These are phyloP conservation scores for Nectriaceae sp. DNA, from an alignment of 2,329 filamentous ascomycete species.

Conservation along the genomic window DNA sequence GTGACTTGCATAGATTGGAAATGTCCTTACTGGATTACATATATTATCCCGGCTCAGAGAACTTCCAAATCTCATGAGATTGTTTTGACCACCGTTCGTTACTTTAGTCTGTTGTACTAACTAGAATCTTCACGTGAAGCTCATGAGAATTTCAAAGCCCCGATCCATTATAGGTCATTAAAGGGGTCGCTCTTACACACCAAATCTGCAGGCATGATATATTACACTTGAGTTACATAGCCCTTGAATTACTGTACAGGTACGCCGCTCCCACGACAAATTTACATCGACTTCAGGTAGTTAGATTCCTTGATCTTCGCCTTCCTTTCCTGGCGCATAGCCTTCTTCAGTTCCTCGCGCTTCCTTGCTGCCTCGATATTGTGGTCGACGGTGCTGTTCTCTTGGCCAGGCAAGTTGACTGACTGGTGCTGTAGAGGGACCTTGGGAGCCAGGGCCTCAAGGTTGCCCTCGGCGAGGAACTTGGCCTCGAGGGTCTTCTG, in stretches of 20 bases:
- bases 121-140: too few relatives aligned
- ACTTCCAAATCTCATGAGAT: neutral
- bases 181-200: too few relatives aligned
- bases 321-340: conserved; percentile 74
- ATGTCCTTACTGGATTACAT: conserved; percentile 13
- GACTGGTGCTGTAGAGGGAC: conserved; percentile 77
- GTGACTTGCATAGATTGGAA: conserved; percentile 19
- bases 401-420: conserved; percentile 66
- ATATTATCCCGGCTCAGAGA: neutral
- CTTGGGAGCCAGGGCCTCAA: conserved; percentile 66
- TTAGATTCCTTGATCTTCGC: conserved; percentile 81
- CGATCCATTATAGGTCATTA: too few relatives aligned
- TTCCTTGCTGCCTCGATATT: conserved; percentile 50
- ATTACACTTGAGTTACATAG: conserved; percentile 27
- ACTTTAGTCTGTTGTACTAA: too few relatives aligned
- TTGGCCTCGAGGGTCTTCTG: conserved; percentile 57
- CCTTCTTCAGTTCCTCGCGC: conserved; percentile 65
- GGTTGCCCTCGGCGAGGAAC: conserved; percentile 65
- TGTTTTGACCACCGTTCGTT: too few relatives aligned
- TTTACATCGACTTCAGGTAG: conserved; percentile 79
- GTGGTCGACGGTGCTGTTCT: conserved; percentile 43
- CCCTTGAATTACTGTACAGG: conserved; percentile 29
- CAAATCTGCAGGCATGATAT: conserved; percentile 20
- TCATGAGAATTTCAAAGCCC: too few relatives aligned
- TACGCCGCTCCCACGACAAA: conserved; percentile 10